Evolutionary conservation across 768 basidiomycete species (phyloP), one percentile per base, ranked within the genome.

Genomic region (Lactifluus pinguis): DNA sequence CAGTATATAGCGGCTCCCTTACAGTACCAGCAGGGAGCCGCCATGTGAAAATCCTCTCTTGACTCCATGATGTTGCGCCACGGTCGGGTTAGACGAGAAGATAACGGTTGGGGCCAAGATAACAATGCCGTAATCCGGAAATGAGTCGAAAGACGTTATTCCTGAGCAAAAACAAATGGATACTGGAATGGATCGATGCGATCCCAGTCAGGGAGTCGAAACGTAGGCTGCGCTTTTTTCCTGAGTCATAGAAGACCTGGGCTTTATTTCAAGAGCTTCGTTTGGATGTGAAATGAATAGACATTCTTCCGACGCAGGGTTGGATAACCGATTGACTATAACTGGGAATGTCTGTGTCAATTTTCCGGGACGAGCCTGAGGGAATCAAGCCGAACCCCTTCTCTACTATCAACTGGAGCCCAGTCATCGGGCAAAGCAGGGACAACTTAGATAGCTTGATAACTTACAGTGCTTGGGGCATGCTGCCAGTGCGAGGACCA

Each of bases 101-200:
- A 48, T 41, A 34, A 42, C 15, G 32, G 47, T 51, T 8, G 17
- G 21, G 48, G n/a, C 34, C 38, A 30, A 1, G 42, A 17, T 32
- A 36, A 25, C 11, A 39, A 19, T 59, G 49, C 64, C 53, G 72
- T 72, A 76, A 68, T 76, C 74, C 59, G 75, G 67, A 1, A 76
- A 30, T 17, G 68, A 67, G 49, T 78, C 79, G 55, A 82, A 71
- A 30, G 80, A 65, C 8, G 79, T 79, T 80, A 49, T 76, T 61
- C 15, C 76, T 72, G 62, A 80, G 21, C 41, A 19, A 6, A 21
- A 6, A 21, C 15, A n/a, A 45, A 19, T 21, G 32, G 2, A 32
- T 41, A 49, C 6, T 38, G 36, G 49, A 50, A 53, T 25, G 32
- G 11, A 62, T 55, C 36, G 4, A 34, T 34, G 32, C 9, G 32